Base-by-base conservation (phyloP, 2,329 filamentous ascomycete species). In the Hymenoscyphus albidus region DNA sequence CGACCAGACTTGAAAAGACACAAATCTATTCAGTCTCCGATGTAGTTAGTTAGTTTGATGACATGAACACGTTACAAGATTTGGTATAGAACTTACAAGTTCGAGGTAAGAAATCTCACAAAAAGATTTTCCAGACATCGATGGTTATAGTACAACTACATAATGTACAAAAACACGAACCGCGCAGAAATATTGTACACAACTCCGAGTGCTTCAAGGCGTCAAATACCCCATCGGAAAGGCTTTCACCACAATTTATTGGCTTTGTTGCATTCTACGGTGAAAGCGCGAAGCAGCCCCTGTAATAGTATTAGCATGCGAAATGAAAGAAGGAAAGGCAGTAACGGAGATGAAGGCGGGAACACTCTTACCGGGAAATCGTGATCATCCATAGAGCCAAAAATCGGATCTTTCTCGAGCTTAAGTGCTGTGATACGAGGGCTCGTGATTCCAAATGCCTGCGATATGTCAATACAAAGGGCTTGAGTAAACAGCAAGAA, bases 361-460 rank as follows among this genome's bases (percentile, higher is more conserved):
- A 57, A 16, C 12, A 38, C 27, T 12, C 77, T 62, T 70, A 83
- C 80, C 69, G 77, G 74, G 57, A 86, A 87, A 39, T 82, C 78
- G 62, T 85, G 82, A 64, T 85, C 79, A 32, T 78, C 80, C 76
- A 87, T 78, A 3, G 81, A 84, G 57, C 80, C 81, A 70, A 86
- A 87, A 0, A 82, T 77, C 0, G 65, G 40, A 7, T 72, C 72
- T 60, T 76, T 81, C 13, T 79, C 76, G 39, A 88, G 68, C 70
- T 81, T 83, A 61, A 85, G 71, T 44, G 76, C 73, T 5, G 75
- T 78, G 0, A 85, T 78, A 0, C 85, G 75, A 0, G 86, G 86
- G 68, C 84, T 88, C 56, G 77, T 78, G 70, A 88, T 88, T 0
- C 86, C 86, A 71, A 88, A 88, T 0, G 85, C 48, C 48, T 51